Base-by-base conservation (phyloP, 2,329 filamentous ascomycete genomes). In the Amylocarpus encephaloides region DNA sequence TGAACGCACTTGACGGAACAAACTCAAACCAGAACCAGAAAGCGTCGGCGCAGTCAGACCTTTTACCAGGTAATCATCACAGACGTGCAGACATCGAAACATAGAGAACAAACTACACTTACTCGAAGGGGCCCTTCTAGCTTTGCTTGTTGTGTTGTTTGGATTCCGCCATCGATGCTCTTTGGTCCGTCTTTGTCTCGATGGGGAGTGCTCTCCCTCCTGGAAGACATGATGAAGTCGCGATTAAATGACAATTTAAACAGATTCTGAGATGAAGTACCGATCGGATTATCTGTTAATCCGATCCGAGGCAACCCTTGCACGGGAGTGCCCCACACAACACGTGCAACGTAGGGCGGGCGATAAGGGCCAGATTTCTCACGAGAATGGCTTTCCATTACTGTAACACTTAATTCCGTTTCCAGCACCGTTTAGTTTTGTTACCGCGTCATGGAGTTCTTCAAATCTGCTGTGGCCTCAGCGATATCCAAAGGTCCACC, bases 401-500 rank as follows among this genome's bases (percentile, higher is more conserved):
- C n/a, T n/a, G 5, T 22, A 43, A 7, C 22, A n/a, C 18, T 40
- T 50, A 13, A 13, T 18, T 35, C 39, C 34, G 13, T 18, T 35
- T 43, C 34, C 16, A 46, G 19, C 39, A 47, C 43, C 46, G 40
- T 19, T 48, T 35, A 42, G 29, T 50, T 6, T 49, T 38, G 34
- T 43, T 30, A 43, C 15, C 36, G 43, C 32, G 15, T 60, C 60
- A 98, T 98, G 93, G 91, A 98, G 69, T 97, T 97, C 66, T 80
- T 98, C 66, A 97, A 97, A 72, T 97, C 91, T 54, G 93, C 93
- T 46, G 90, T 97, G 66, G 92, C 91, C 41, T 97, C 93, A 54
- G 92, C 91, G 61, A 97, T 98, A 64, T 88, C 93, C 41, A 93
- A 95, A 68, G 91, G 92, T 1, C 90, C 91, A 47, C 85, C 91